Evolutionary conservation across 352 stramenopile species (phyloP), one percentile per base, ranked within the genome.

Genomic region (Pythium folliculosum): DNA sequence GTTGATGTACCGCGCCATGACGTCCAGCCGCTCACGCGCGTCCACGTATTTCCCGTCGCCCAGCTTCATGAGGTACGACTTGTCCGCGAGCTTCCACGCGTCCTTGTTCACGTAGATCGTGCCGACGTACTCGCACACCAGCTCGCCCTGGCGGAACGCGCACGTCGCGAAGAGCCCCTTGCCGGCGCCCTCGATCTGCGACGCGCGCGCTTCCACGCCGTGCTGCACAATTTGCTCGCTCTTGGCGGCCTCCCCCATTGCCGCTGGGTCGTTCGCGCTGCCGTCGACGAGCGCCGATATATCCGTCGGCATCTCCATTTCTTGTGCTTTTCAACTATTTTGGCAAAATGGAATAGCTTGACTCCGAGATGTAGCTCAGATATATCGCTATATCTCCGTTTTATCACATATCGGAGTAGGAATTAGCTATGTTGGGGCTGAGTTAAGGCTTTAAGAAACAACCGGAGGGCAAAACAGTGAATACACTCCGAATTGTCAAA

Each of bases 11-110:
- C 86, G 67, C 2, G 86, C 84, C 25, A 86, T 56, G 19, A 91
- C 78, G 17, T 88, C 14, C 0, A 63, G 63, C 5, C 60, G 76
- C 22, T 84, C n/a, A 27, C 75, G 70, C 21, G 86, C 83, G 67
- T 95, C 86, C 32, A 95, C 77, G 74, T 91, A 95, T 49, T 82
- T 81, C 53, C 77, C 77, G n/a, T 84, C 68, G 55, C 86, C 84
- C n/a, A 95, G 68, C 40, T 84, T 88, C 84, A 95, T 93, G 30
- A 95, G 71, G 60, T 92, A 95, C 19, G 76, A 68, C 67, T 95
- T 93, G 73, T 93, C 84, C 21, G 59, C 48, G 2, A 84, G 67
- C 59, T 84, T 73, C 72, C 85, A 83, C 8, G 85, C 85, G 12
- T 78, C 74, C 2, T 67, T 54, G 21, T 79, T 89, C 19, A 60